Evolutionary conservation across 441 rosid genomes (phyloP).

Genomic region (Geranium incanum): DNA sequence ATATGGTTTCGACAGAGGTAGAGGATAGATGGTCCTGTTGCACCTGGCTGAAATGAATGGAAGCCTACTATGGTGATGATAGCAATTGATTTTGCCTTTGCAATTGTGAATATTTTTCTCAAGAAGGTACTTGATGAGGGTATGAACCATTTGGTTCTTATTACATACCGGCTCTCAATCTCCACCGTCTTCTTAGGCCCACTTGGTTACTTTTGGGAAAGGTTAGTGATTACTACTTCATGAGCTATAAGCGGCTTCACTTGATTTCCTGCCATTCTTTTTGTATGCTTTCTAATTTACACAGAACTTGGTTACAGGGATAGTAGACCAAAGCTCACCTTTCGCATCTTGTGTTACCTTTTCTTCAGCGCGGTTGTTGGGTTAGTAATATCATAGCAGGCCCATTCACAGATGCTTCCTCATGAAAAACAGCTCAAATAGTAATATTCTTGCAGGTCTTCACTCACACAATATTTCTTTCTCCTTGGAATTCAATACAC

Average conservation of each 20-base stretch:
- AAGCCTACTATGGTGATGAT: constrained; percentile 39
- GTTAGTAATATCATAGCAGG: constrained; percentile 25
- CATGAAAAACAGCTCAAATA: background rate
- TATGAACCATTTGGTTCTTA: constrained; percentile 41
- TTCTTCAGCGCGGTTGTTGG: constrained; percentile 54
- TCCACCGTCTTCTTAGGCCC: constrained; percentile 52
- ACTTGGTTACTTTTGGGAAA: constrained; percentile 45
- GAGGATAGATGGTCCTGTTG: background rate
- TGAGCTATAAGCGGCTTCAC: background rate
- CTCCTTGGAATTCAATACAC: constrained; percentile 59
- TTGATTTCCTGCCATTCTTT: background rate
- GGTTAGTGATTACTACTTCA: constrained; percentile 29
- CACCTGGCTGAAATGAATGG: constrained; percentile 30
- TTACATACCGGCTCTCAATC: constrained; percentile 45
- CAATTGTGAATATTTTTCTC: constrained; percentile 43
- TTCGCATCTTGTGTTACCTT: constrained; percentile 37
- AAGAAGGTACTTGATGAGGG: constrained; percentile 50
- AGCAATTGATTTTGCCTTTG: constrained; percentile 41
- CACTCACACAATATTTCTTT: constrained; percentile 46
- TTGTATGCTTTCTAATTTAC: background rate
- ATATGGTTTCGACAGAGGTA: constrained; percentile 10
- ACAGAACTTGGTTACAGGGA: constrained; percentile 35
- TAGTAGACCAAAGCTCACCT: constrained; percentile 50
- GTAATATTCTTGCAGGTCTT: constrained; percentile 31
- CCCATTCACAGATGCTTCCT: background rate